A percentile compares a stretch with the other conserved stretches of the same genome.
Evolutionary conservation across 768 basidiomycete genomes (phyloP).

Genomic region (Naganishia onofrii): DNA sequence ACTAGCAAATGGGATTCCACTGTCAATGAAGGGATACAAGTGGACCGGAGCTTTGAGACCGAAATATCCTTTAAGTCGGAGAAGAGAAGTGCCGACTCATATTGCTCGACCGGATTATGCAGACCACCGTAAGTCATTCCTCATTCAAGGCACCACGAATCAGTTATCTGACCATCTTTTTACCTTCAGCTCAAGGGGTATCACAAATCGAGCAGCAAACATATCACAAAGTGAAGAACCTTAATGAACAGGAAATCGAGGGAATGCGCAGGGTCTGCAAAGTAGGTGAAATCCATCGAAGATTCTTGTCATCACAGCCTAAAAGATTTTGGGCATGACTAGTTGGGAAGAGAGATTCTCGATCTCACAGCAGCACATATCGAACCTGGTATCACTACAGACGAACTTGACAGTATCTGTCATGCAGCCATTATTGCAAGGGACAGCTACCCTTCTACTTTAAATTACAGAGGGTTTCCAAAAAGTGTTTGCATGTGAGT

Average conservation of each 20-base stretch:
- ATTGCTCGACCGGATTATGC: constrained; percentile 89
- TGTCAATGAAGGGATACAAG: constrained; percentile 61
- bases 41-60: constrained; percentile 82
- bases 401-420: constrained; percentile 88
- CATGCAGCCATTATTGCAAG: constrained; percentile 88
- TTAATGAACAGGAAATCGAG: constrained; percentile 72
- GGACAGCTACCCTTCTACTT: constrained; percentile 86
- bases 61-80: constrained; percentile 79
- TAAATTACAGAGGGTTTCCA: constrained; percentile 86
- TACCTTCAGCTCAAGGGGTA: constrained; percentile 54
- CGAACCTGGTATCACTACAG: constrained; percentile 88
- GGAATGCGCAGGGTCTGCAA: constrained; percentile 83
- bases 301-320: too few species aligned
- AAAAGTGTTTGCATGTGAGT: constrained; percentile 95
- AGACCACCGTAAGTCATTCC: constrained; percentile 59
- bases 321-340: not conserved
- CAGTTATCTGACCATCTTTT: constrained; percentile 21
- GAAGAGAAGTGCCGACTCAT: constrained; percentile 71
- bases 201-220: constrained; percentile 56
- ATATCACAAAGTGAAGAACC: constrained; percentile 60
- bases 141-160: not conserved
- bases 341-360: constrained; percentile 87
- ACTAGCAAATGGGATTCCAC: constrained; percentile 59
- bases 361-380: constrained; percentile 86
- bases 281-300: constrained; percentile 58